Percentiles rank a stretch among this genome's conserved stretches.
Evolutionary conservation across 179 eudicot genomes (phyloP).

Genomic region (Sideroxylon spinosum): DNA sequence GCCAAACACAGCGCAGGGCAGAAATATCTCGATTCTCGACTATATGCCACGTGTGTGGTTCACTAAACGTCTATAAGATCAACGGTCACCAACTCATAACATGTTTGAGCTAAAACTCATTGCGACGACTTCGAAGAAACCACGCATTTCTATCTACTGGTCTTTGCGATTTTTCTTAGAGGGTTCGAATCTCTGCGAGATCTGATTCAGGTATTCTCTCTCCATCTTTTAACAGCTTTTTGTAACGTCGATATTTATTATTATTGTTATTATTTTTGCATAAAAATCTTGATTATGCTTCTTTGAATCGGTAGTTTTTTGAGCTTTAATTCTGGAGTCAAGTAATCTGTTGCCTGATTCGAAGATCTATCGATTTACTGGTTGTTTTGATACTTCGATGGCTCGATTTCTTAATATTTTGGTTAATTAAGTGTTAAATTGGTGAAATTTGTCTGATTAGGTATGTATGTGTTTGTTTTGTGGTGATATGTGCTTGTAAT

Average conservation of each 20-base stretch:
- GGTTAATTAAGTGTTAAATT: not conserved
- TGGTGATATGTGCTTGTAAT: not conserved
- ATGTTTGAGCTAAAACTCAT: not conserved
- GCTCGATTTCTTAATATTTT: not conserved
- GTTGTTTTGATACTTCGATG: not conserved
- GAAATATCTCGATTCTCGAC: slow-evolving; percentile 11
- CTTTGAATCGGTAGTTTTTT: not conserved
- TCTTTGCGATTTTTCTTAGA: not conserved
- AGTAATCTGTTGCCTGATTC: not conserved
- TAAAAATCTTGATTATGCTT: not conserved
- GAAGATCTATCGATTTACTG: not conserved
- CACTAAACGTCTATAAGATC: not conserved
- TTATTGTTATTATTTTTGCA: no score
- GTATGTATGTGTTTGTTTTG: not conserved
- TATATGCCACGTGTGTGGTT: not conserved
- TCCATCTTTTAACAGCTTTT: not conserved
- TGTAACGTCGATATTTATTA: not conserved
- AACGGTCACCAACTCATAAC: not conserved
- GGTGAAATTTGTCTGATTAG: not conserved
- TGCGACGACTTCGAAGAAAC: not conserved
- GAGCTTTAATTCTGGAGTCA: not conserved
- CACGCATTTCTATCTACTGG: not conserved
- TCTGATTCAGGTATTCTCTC: slow-evolving; percentile 1
- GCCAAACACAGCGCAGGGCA: not conserved
- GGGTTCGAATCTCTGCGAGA: not conserved